Percentiles rank a stretch among this genome's conserved stretches.
Conservation (phyloP, 2,329 filamentous ascomycete genomes). For the Nemania abortiva region DNA sequence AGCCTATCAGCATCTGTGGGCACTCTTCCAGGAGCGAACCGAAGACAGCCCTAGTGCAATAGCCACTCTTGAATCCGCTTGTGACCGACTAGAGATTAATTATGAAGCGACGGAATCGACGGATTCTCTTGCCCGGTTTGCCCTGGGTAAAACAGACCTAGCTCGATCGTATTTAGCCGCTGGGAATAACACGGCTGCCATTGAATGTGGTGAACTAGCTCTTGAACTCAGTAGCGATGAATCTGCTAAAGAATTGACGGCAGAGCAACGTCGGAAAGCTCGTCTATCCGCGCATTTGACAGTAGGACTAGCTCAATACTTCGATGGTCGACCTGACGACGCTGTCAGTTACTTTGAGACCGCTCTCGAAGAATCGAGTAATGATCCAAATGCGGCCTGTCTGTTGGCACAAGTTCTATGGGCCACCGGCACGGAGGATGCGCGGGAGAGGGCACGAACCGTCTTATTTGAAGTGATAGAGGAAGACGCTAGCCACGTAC, state of each 20-base stretch:
- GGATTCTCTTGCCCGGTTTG: constrained; percentile 78
- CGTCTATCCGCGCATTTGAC: constrained; percentile 89
- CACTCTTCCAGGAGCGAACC: constrained; percentile 85
- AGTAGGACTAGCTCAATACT: constrained; percentile 85
- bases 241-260: constrained; percentile 72
- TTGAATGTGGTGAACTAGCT: constrained; percentile 83
- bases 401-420: constrained; percentile 91
- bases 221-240: constrained; percentile 82
- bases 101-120: constrained; percentile 87
- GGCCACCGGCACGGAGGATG: constrained; percentile 83
- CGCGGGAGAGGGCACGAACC: constrained; percentile 80
- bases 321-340: constrained; percentile 71
- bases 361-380: constrained; percentile 80
- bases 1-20: constrained; percentile 79
- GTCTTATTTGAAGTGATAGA: constrained; percentile 86
- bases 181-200: constrained; percentile 73
- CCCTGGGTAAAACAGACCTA: constrained; percentile 86
- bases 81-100: constrained; percentile 77
- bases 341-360: constrained; percentile 84
- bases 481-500: constrained; percentile 78
- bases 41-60: constrained; percentile 75
- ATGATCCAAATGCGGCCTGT: constrained; percentile 86
- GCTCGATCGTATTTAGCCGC: constrained; percentile 84
- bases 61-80: constrained; percentile 73
- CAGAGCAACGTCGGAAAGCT: constrained; percentile 74